Base-by-base conservation (phyloP, 495 filamentous ascomycete genomes). In the Talaromyces wortmannii region DNA sequence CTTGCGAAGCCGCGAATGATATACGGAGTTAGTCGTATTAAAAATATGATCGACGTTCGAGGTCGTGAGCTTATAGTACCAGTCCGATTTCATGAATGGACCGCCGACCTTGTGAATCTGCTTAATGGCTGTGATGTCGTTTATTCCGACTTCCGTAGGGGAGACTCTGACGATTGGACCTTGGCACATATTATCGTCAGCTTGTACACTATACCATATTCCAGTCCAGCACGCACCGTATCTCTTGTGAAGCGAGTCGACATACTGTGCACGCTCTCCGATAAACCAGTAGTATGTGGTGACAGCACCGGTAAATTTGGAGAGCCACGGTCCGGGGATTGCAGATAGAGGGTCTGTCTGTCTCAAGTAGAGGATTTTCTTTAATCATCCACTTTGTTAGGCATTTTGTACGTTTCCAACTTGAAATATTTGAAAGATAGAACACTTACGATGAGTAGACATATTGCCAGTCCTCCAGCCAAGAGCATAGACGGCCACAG, bases 181-280 rank as follows among this genome's bases (percentile, higher is more conserved):
- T 50, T 8, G 36, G 8, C 36, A 40, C 36, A 40, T 10, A 8
- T 40, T 10, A 40, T 23, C 23, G 23, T 23, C 23, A 23, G 23
- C 23, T 23, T 23, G 23, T 23, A 23, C 23, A 23, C 23, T 40
- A 40, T 10, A 13, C 36, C 5, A 13, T 40, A 40, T 40, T 13
- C 36, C 2, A 40, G 2, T 40, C 8, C 36, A 40, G 8, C 36
- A 47, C 47, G 48, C 48, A 73, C 74, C 74, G 55, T 77, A 76
- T 66, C 67, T 57, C 50, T 69, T 47, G 50, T 78, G 76, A 6
- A 78, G 62, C 0, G 30, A 7, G 15, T 78, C 71, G 33, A 78
- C 60, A 52, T 73, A 78, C 43, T 53, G 47, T 4, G 70, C 62
- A 8, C 58, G 55, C 7, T 53, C 45, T 6, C 72, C 74, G 2